Conservation (phyloP, 345 rosid genomes). For the Salix caprea region DNA sequence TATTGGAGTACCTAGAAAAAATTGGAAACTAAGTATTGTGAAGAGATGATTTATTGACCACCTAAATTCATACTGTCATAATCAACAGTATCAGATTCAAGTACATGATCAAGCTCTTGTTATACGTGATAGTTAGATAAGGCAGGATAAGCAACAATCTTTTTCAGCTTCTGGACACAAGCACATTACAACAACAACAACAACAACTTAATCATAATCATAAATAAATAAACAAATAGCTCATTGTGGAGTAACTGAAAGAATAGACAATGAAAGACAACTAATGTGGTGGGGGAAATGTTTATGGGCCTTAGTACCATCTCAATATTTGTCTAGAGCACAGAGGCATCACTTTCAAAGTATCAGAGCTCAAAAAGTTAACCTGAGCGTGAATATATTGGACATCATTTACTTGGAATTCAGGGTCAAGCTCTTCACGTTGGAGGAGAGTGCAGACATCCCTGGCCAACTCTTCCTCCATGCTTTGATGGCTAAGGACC, state of each 20-base stretch:
- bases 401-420: slow-evolving; percentile 20
- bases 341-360: background rate
- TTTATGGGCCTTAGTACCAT: background rate
- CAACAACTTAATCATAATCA: background rate
- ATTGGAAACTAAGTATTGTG: background rate
- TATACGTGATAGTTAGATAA: background rate
- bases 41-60: background rate
- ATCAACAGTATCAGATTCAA: background rate
- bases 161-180: background rate
- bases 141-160: background rate
- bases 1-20: background rate
- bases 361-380: slow-evolving; percentile 12
- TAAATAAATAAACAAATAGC: background rate
- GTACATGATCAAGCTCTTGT: background rate
- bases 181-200: too few species aligned
- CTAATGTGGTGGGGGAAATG: background rate
- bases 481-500: slow-evolving; percentile 6
- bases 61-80: background rate
- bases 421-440: slow-evolving; percentile 10
- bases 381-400: slow-evolving; percentile 32
- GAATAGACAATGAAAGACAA: background rate
- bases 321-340: background rate
- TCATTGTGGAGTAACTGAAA: background rate
- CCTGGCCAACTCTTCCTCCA: slow-evolving; percentile 28
- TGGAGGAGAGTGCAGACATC: slow-evolving; percentile 17